phyloP scores from a whole-genome alignment of 1,139 yeast species.

The Pichia sp. region DNA sequence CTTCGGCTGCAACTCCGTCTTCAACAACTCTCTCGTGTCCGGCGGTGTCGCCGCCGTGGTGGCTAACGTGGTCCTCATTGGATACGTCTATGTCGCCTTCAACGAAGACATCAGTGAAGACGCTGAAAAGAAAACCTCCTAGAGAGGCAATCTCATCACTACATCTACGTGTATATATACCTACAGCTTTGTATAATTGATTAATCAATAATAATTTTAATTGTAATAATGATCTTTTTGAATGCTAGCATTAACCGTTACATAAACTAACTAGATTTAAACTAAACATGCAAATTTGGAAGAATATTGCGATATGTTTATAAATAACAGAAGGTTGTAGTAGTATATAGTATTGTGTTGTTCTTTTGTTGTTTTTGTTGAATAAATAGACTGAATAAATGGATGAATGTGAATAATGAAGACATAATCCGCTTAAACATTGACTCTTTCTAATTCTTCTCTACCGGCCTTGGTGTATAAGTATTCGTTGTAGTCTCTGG shows the following conservation, averaged over 20 bases:
- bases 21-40: constrained; percentile 63
- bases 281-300: no score
- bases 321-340: no score
- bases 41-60: constrained; percentile 90
- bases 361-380: not conserved
- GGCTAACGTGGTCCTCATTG: constrained; percentile 85
- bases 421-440: constrained; percentile 60
- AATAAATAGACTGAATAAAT: not conserved
- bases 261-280: no score
- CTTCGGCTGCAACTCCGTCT: constrained; percentile 39
- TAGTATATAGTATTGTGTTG: no score
- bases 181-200: not conserved
- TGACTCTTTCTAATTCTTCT: constrained; percentile 83
- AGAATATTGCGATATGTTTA: not conserved
- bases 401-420: not conserved
- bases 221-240: not conserved
- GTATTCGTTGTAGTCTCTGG: constrained; percentile 90
- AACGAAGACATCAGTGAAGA: constrained; percentile 60
- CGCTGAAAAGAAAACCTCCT: constrained; percentile 28
- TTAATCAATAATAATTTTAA: not conserved
- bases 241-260: no score
- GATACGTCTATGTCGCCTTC: constrained; percentile 85
- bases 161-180: not conserved
- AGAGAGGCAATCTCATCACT: no score
- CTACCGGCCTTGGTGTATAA: constrained; percentile 98